Percentiles rank a stretch among this genome's conserved stretches.
phyloP scores from a whole-genome alignment of 352 stramenopile species.

The Vaucheria bursata region DNA sequence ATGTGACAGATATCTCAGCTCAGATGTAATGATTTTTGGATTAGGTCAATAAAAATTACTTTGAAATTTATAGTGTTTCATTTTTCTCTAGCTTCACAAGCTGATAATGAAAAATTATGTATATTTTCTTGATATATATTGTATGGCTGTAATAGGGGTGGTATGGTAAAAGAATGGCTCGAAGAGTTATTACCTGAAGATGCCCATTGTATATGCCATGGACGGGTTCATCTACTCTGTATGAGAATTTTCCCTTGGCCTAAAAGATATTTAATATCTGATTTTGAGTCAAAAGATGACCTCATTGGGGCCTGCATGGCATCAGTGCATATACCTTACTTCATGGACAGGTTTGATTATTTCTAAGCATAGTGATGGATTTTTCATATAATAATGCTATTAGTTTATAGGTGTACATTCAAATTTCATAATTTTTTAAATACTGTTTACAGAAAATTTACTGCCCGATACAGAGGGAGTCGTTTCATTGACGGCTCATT shows the following conservation, averaged over 20 bases:
- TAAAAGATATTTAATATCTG: constrained; percentile 27
- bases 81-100: too few species aligned
- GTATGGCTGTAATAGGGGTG: constrained; percentile 54
- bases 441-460: too few species aligned
- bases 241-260: constrained; percentile 13
- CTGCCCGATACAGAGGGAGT: constrained; percentile 23
- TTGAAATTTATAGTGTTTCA: too few species aligned
- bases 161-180: constrained; percentile 61
- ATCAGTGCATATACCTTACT: constrained; percentile 48
- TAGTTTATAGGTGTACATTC: too few species aligned
- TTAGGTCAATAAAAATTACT: too few species aligned
- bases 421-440: too few species aligned
- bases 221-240: constrained; percentile 36
- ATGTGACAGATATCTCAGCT: too few species aligned
- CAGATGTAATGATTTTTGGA: too few species aligned
- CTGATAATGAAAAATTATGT: too few species aligned
- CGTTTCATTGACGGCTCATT: constrained; percentile 44
- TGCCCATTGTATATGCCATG: constrained; percentile 46
- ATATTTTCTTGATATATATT: too few species aligned
- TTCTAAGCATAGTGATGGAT: too few species aligned
- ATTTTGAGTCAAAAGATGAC: constrained; percentile 45
- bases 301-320: constrained; percentile 49
- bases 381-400: too few species aligned
- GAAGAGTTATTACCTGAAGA: constrained; percentile 56
- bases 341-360: constrained; percentile 52